Evolutionary conservation across 495 filamentous ascomycete species (phyloP).

Genomic region (Xylaria intraflava): DNA sequence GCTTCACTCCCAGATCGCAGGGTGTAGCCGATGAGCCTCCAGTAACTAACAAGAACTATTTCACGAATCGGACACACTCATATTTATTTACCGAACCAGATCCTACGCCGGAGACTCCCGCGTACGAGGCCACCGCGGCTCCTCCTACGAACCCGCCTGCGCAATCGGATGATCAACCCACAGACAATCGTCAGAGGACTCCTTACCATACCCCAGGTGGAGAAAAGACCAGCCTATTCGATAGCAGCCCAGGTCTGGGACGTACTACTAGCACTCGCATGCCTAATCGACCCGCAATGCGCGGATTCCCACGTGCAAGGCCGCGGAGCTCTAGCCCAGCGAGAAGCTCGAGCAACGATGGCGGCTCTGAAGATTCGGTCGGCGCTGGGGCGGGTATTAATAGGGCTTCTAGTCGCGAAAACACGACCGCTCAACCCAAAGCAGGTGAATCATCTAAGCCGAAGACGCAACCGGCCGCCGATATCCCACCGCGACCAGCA

Average conservation of each 20-base stretch:
- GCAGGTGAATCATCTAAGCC: constrained; percentile 25
- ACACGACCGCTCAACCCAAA: constrained; percentile 11
- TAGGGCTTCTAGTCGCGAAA: neutral
- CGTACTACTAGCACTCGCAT: constrained; percentile 19
- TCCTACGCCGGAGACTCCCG: constrained; percentile 16
- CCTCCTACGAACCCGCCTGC: constrained; percentile 35
- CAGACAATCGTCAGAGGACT: constrained; percentile 53
- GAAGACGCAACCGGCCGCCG: constrained; percentile 3
- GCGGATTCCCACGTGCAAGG: constrained; percentile 13
- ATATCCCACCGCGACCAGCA: neutral
- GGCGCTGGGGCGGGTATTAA: constrained; percentile 1
- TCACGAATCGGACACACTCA: constrained; percentile 30
- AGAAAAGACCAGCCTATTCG: constrained; percentile 57
- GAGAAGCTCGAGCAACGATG: constrained; percentile 18
- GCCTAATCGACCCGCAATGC: constrained; percentile 14
- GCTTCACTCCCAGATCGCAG: constrained; percentile 36
- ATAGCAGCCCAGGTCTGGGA: constrained; percentile 23
- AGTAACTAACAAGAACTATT: constrained; percentile 37
- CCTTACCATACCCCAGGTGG: constrained; percentile 63
- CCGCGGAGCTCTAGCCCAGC: constrained; percentile 21
- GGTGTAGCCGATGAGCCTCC: constrained; percentile 38
- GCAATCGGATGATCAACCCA: constrained; percentile 36
- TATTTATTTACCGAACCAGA: constrained; percentile 34
- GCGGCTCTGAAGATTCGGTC: constrained; percentile 14
- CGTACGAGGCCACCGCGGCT: constrained; percentile 8